Percentiles rank a stretch among this genome's conserved stretches.
Conservation (phyloP, 179 eudicot species). For the Beta macrorhiza region DNA sequence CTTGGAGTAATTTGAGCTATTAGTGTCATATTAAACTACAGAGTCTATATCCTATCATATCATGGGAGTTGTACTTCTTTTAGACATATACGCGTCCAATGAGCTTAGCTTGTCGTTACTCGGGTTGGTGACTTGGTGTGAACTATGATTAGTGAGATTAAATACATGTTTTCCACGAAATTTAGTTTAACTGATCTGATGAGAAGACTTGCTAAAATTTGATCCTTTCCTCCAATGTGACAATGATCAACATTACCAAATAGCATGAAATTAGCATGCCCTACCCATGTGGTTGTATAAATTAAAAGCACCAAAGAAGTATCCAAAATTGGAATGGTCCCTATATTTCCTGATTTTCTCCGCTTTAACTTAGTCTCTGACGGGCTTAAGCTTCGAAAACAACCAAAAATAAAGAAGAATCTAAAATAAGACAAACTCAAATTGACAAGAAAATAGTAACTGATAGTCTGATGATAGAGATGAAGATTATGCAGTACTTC, state of each 20-base stretch:
- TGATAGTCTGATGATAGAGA: not conserved
- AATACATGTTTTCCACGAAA: not conserved
- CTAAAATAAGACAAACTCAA: conserved; percentile 22
- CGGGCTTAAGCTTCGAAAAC: conserved; percentile 7
- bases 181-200: conserved; percentile 7
- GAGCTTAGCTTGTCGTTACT: not conserved
- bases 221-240: conserved; percentile 18
- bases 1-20: conserved; percentile 26
- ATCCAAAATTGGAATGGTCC: conserved; percentile 15
- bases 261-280: conserved; percentile 21
- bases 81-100: not conserved
- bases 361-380: conserved; percentile 1
- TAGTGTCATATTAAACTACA: conserved; percentile 19
- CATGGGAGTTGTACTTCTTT: not conserved
- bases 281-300: conserved; percentile 25
- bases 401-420: conserved; percentile 15
- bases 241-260: conserved; percentile 17
- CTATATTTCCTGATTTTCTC: too few species aligned
- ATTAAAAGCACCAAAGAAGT: conserved; percentile 16
- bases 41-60: conserved; percentile 17
- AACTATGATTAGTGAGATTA: not conserved
- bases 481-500: not conserved
- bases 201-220: not conserved
- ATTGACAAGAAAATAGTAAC: conserved; percentile 9
- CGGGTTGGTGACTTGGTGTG: conserved; percentile 11